phyloP scores from a whole-genome alignment of 345 rosid genomes.

The Cardamine occulta region DNA sequence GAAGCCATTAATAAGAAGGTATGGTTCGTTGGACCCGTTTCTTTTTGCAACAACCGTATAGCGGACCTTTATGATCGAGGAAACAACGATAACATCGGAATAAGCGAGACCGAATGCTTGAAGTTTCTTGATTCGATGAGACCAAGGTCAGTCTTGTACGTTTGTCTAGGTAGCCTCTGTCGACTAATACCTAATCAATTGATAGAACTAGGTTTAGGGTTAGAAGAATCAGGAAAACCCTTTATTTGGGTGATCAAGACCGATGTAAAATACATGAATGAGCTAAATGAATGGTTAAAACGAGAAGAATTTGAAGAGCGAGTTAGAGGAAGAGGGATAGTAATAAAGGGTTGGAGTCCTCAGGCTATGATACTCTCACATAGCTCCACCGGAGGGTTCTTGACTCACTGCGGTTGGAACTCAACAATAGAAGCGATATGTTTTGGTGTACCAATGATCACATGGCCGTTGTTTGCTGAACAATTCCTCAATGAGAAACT shows the following conservation, averaged over 20 bases:
- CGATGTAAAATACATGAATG: constrained; percentile 43
- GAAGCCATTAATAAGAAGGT: constrained; percentile 55
- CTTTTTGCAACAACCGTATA: constrained; percentile 50
- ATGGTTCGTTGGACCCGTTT: constrained; percentile 90
- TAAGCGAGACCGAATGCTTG: constrained; percentile 48
- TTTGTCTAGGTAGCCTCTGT: constrained; percentile 78
- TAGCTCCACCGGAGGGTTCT: constrained; percentile 64
- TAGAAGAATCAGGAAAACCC: constrained; percentile 64
- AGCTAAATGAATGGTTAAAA: constrained; percentile 58
- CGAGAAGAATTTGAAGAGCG: constrained; percentile 58
- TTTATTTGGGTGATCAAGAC: constrained; percentile 80
- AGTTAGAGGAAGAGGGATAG: constrained; percentile 58
- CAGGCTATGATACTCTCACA: constrained; percentile 77
- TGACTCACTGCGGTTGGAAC: constrained; percentile 94
- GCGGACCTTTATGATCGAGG: constrained; percentile 71
- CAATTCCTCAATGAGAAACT: constrained; percentile 80
- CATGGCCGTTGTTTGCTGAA: constrained; percentile 82
- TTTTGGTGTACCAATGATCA: constrained; percentile 69
- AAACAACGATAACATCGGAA: constrained; percentile 54
- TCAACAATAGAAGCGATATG: constrained; percentile 71
- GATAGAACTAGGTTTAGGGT: constrained; percentile 65
- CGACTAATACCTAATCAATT: constrained; percentile 64
- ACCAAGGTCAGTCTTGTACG: constrained; percentile 69
- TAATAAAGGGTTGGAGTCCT: constrained; percentile 88
- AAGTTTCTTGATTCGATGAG: constrained; percentile 61